A percentile compares a stretch with the other conserved stretches of the same genome.
Evolutionary conservation across 2,329 filamentous ascomycete genomes (phyloP).

Genomic region (Fusarium redolens): DNA sequence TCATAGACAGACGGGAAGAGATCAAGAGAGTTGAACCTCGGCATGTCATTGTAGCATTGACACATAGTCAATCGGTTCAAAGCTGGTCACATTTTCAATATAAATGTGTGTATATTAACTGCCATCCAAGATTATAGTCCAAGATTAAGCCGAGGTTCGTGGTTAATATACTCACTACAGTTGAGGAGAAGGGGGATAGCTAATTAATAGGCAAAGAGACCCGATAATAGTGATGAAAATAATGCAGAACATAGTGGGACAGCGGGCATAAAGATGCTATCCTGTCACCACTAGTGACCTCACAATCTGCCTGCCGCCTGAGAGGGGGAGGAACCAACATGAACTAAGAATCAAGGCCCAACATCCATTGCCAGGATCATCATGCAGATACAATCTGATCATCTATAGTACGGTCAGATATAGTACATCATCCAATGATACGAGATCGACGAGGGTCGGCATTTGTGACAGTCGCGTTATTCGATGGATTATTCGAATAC

Average conservation of each 20-base stretch:
- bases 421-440: neutral
- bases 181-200: neutral
- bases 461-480: neutral
- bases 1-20: neutral
- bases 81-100: constrained; percentile 1
- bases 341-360: constrained; percentile 2
- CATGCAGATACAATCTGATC: constrained; percentile 1
- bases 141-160: constrained; percentile 6
- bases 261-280: neutral
- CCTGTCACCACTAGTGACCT: neutral
- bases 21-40: constrained; percentile 12
- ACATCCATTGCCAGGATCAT: neutral
- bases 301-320: neutral
- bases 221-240: neutral
- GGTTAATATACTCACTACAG: constrained; percentile 6
- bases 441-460: neutral
- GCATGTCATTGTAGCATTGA: constrained; percentile 10
- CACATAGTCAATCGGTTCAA: neutral
- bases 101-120: neutral
- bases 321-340: neutral
- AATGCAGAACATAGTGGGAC: neutral
- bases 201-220: neutral
- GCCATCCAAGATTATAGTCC: neutral
- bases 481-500: neutral
- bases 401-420: neutral